Evolutionary conservation across 2,329 filamentous ascomycete genomes (phyloP).

Genomic region (Pseudodiploospora longispora): DNA sequence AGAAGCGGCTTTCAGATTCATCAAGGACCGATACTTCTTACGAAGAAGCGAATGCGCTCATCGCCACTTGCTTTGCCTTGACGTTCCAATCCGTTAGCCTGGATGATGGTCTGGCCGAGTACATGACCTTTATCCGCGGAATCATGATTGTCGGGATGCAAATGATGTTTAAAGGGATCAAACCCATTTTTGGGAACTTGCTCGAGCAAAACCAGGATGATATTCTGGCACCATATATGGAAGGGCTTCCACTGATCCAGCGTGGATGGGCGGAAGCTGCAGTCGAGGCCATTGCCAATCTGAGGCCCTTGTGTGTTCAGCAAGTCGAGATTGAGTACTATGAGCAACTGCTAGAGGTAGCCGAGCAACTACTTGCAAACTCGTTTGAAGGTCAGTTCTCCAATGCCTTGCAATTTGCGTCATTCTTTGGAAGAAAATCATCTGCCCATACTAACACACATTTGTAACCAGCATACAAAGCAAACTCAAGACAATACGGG

Average conservation of each 20-base stretch:
- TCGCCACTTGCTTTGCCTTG: slow-evolving; percentile 52
- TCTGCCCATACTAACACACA: slow-evolving; percentile 1
- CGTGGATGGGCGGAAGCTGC: slow-evolving; percentile 40
- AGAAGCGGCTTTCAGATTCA: slow-evolving; percentile 40
- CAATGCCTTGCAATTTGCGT: neutral
- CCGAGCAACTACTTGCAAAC: slow-evolving; percentile 42
- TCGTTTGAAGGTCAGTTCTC: slow-evolving; percentile 43
- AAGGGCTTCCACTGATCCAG: slow-evolving; percentile 36
- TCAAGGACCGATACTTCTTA: slow-evolving; percentile 32
- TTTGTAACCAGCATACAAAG: slow-evolving; percentile 35
- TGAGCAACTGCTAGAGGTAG: slow-evolving; percentile 35
- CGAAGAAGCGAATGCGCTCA: slow-evolving; percentile 50
- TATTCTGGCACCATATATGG: slow-evolving; percentile 37
- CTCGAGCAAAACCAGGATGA: slow-evolving; percentile 32
- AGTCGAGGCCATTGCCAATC: slow-evolving; percentile 29
- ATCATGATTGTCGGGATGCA: slow-evolving; percentile 47
- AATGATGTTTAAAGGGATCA: slow-evolving; percentile 41
- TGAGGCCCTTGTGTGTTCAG: slow-evolving; percentile 36
- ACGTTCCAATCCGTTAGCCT: slow-evolving; percentile 51
- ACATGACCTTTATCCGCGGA: slow-evolving; percentile 52
- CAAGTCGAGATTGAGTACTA: slow-evolving; percentile 39
- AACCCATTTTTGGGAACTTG: slow-evolving; percentile 42
- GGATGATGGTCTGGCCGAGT: slow-evolving; percentile 51
- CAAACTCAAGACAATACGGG: slow-evolving; percentile 41
- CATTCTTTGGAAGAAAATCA: neutral